Percentiles rank a stretch among this genome's conserved stretches.
These are phyloP conservation scores for Beauveria rudraprayagi DNA, from an alignment of 2,329 filamentous ascomycete genomes.

Conservation along the genomic window DNA sequence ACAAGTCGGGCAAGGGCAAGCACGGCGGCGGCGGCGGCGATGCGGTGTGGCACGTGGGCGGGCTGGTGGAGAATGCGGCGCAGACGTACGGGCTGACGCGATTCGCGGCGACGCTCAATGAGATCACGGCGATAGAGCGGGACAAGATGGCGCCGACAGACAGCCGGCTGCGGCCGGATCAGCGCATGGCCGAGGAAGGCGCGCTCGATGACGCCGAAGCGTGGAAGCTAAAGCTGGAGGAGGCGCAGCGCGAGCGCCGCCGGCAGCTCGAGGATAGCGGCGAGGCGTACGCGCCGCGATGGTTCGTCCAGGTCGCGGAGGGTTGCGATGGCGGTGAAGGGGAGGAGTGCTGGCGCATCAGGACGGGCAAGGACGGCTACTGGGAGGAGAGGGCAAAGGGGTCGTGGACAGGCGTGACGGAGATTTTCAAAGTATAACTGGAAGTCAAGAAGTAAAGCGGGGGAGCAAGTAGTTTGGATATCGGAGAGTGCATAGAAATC, in stretches of 20 bases:
- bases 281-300: constrained; percentile 65
- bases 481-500: not conserved
- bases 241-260: constrained; percentile 69
- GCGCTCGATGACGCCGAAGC: constrained; percentile 76
- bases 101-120: constrained; percentile 81
- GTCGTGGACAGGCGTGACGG: constrained; percentile 52
- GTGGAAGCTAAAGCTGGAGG: constrained; percentile 76
- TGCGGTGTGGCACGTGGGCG: constrained; percentile 71
- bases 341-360: constrained; percentile 69
- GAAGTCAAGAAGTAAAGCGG: not conserved
- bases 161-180: constrained; percentile 75
- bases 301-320: constrained; percentile 70
- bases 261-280: constrained; percentile 68
- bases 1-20: constrained; percentile 55
- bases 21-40: constrained; percentile 38
- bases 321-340: constrained; percentile 42
- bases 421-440: constrained; percentile 35
- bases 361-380: constrained; percentile 76
- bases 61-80: constrained; percentile 68
- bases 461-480: not conserved
- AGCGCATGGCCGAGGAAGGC: constrained; percentile 74
- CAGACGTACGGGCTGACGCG: constrained; percentile 81
- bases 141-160: constrained; percentile 73
- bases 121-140: constrained; percentile 74
- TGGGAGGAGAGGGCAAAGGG: constrained; percentile 77